Conservation (phyloP, 331 rosid genomes). For the Cydonia oblonga region DNA sequence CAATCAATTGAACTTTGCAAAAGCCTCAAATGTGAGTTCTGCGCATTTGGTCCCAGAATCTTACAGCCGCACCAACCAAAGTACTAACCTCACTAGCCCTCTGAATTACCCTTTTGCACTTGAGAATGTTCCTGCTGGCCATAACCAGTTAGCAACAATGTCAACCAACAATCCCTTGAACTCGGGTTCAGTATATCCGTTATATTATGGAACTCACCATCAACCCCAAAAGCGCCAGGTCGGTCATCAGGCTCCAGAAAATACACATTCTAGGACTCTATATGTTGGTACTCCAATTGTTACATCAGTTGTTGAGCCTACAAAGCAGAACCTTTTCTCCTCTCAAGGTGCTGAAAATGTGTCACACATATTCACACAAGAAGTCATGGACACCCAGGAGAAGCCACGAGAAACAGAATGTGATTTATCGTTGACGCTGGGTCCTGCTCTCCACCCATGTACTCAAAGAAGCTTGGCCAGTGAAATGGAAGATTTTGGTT, state of each 20-base stretch:
- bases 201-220: slow-evolving; percentile 49
- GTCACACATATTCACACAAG: slow-evolving; percentile 20
- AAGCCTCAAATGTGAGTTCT: slow-evolving; percentile 25
- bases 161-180: slow-evolving; percentile 33
- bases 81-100: slow-evolving; percentile 26
- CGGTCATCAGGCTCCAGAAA: slow-evolving; percentile 24
- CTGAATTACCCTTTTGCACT: slow-evolving; percentile 32
- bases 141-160: slow-evolving; percentile 35
- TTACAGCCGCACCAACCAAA: slow-evolving; percentile 29
- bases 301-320: slow-evolving; percentile 39
- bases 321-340: slow-evolving; percentile 33
- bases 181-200: slow-evolving; percentile 76
- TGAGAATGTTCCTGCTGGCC: slow-evolving; percentile 33
- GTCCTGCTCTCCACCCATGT: slow-evolving; percentile 37
- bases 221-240: slow-evolving; percentile 31
- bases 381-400: slow-evolving; percentile 32
- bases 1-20: slow-evolving; percentile 33
- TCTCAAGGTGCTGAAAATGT: slow-evolving; percentile 28
- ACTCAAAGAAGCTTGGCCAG: slow-evolving; percentile 33
- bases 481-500: slow-evolving; percentile 43
- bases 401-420: slow-evolving; percentile 40
- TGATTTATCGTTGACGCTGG: slow-evolving; percentile 80
- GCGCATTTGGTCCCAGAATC: slow-evolving; percentile 37
- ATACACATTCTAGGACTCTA: slow-evolving; percentile 31
- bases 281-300: slow-evolving; percentile 64